phyloP scores from a whole-genome alignment of 2,329 filamentous ascomycete species.

The Leptographium galeiforme region DNA sequence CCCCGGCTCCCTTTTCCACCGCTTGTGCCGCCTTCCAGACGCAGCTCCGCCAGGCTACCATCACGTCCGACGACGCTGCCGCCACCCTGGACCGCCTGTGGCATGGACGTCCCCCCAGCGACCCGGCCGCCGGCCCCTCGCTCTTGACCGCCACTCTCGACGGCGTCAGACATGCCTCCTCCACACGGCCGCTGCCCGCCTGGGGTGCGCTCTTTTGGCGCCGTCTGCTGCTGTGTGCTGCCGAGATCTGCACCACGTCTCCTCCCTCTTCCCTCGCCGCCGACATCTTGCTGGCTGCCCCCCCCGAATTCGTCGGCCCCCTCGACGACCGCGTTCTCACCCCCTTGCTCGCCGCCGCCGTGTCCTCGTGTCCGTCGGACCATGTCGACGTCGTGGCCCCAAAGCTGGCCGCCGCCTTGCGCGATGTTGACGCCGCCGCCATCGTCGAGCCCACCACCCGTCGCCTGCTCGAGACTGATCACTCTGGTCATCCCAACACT shows the following conservation, averaged over 20 bases:
- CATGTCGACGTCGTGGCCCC: neutral
- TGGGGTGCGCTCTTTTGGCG: constrained; percentile 7
- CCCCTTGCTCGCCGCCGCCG: neutral
- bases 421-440: neutral
- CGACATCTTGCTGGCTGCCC: constrained; percentile 4
- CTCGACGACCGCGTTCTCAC: neutral
- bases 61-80: constrained; percentile 7
- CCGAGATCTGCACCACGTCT: neutral
- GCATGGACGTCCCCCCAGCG: neutral
- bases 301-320: constrained; percentile 1
- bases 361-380: neutral
- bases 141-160: neutral
- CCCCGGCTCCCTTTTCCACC: neutral
- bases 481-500: too few relatives aligned
- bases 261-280: neutral
- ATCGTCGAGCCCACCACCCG: neutral
- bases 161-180: constrained; percentile 3
- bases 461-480: neutral
- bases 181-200: constrained; percentile 6
- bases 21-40: constrained; percentile 7
- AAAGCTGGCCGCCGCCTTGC: neutral
- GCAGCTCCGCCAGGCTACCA: constrained; percentile 7
- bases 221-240: neutral
- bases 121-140: neutral
- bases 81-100: constrained; percentile 3